These are phyloP conservation scores for Dryas drummondii DNA, from an alignment of 306 rosid genomes.

Conservation along the genomic window DNA sequence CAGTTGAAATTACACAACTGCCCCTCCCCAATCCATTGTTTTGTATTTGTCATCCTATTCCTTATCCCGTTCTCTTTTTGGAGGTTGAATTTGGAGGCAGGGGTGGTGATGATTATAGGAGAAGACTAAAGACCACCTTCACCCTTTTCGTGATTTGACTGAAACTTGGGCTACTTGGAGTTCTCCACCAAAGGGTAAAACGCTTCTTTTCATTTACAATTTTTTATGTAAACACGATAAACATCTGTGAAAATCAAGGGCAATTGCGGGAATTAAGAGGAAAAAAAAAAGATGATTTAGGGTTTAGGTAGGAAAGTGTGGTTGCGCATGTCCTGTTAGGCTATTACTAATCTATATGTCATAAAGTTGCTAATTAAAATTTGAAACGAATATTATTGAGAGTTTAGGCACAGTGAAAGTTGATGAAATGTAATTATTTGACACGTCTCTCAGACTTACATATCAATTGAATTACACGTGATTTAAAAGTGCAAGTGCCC, in stretches of 20 bases:
- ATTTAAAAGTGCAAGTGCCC: neutral
- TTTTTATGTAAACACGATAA: no score
- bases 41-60: neutral
- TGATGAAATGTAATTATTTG: neutral
- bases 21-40: neutral
- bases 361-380: constrained; percentile 25
- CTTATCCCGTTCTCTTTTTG: neutral
- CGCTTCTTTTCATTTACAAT: no score
- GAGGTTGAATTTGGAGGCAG: neutral
- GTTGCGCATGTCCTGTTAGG: no score
- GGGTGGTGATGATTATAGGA: neutral
- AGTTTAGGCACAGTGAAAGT: constrained; percentile 39
- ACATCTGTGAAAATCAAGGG: no score
- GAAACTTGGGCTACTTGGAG: constrained; percentile 1
- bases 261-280: neutral
- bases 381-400: constrained; percentile 23
- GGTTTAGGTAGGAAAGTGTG: constrained; percentile 25
- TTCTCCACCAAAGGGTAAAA: neutral
- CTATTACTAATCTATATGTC: no score
- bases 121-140: neutral
- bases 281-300: no score
- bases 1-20: neutral
- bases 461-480: neutral
- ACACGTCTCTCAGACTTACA: neutral
- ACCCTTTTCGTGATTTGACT: constrained; percentile 20